phyloP scores from a whole-genome alignment of 768 basidiomycete species.

The Hygrophorus russula region DNA sequence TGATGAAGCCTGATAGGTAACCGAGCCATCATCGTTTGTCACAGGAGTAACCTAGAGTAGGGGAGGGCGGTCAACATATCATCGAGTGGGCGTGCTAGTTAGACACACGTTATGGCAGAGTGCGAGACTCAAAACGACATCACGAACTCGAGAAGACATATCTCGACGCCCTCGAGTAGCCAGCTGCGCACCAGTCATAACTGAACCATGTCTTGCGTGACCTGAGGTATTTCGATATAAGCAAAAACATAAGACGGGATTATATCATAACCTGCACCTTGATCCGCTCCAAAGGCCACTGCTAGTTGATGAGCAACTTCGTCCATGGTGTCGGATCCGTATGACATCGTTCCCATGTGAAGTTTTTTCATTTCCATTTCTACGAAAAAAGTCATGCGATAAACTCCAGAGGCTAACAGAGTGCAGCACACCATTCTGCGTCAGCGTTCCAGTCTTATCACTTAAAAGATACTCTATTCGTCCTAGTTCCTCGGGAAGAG shows the following conservation, averaged over 20 bases:
- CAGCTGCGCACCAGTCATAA: conserved; percentile 70
- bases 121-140: conserved; percentile 87
- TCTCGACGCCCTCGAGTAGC: conserved; percentile 82
- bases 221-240: conserved; percentile 10
- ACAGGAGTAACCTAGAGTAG: conserved; percentile 81
- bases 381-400: conserved; percentile 18
- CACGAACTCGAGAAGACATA: conserved; percentile 87
- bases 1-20: conserved; percentile 97
- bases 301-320: conserved; percentile 91
- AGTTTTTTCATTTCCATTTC: conserved; percentile 99
- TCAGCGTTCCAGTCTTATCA: conserved; percentile 97
- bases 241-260: not conserved
- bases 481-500: conserved; percentile 92
- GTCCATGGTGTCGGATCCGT: conserved; percentile 97
- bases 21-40: conserved; percentile 83
- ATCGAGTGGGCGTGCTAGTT: not conserved
- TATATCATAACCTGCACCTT: conserved; percentile 24
- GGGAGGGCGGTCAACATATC: not conserved
- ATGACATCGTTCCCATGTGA: conserved; percentile 98
- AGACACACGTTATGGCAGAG: conserved; percentile 85
- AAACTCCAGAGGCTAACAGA: not conserved
- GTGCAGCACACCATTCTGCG: conserved; percentile 76
- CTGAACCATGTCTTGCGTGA: conserved; percentile 41
- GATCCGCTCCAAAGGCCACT: conserved; percentile 66
- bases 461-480: conserved; percentile 92